Conservation (phyloP, 768 basidiomycete genomes). For the Daedaleopsis sinensis region DNA sequence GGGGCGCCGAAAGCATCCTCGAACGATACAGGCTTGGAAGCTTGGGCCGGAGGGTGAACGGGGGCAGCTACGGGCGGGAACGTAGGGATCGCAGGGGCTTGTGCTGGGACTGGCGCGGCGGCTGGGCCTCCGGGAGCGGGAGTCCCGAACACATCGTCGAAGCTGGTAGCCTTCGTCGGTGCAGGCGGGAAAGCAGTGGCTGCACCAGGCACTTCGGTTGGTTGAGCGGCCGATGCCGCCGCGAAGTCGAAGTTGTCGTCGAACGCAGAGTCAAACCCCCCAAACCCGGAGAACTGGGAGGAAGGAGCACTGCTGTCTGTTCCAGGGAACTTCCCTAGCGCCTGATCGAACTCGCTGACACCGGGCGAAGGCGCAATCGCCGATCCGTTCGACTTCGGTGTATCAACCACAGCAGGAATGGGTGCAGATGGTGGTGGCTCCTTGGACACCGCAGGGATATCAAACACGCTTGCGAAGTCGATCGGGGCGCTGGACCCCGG, state of each 20-base stretch:
- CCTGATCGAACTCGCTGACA: conserved; percentile 74
- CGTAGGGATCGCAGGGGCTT: conserved; percentile 12
- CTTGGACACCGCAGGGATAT: conserved; percentile 8
- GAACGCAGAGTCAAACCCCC: conserved; percentile 65
- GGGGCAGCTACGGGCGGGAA: conserved; percentile 7
- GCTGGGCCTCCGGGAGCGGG: conserved; percentile 7
- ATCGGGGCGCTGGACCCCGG: conserved; percentile 27
- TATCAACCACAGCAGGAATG: conserved; percentile 15
- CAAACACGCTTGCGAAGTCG: conserved; percentile 21
- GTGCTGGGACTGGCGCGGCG: conserved; percentile 15
- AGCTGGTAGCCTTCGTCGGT: conserved; percentile 24
- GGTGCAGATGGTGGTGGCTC: conserved; percentile 17
- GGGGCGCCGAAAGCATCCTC: conserved; percentile 50
- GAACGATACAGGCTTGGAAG: conserved; percentile 38
- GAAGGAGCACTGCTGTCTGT: conserved; percentile 38
- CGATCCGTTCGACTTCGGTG: conserved; percentile 19
- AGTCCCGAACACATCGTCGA: conserved; percentile 39
- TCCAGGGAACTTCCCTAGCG: conserved; percentile 54
- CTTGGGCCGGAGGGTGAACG: conserved; percentile 1
- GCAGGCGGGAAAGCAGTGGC: conserved; percentile 14
- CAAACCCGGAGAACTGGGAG: conserved; percentile 43
- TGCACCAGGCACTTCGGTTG: conserved; percentile 22
- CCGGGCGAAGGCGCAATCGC: conserved; percentile 27
- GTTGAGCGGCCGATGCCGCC: conserved; percentile 34
- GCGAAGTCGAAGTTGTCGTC: conserved; percentile 73